Evolutionary conservation across 257 asterid species (phyloP).

Genomic region (Solanum appendiculatum): DNA sequence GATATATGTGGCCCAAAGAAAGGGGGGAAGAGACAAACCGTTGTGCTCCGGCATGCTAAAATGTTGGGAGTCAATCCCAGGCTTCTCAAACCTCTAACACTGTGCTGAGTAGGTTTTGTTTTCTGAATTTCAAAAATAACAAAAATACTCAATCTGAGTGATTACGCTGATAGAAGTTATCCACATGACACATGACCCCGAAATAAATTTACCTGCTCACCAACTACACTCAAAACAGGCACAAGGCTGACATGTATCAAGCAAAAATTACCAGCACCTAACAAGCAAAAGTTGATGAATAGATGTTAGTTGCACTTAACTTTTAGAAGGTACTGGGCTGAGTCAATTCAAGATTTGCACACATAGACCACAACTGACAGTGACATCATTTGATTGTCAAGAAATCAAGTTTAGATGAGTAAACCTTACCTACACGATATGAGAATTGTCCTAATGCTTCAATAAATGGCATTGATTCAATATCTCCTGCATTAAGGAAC

Average conservation of each 20-base stretch:
- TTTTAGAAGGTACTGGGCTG: background rate
- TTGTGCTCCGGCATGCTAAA: constrained; percentile 91
- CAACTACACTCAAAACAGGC: constrained; percentile 61
- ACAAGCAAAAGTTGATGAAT: background rate
- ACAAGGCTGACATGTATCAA: constrained; percentile 79
- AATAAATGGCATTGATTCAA: constrained; percentile 90
- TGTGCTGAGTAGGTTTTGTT: constrained; percentile 98
- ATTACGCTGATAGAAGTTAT: background rate
- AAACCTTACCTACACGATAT: constrained; percentile 70
- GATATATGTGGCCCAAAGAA: background rate
- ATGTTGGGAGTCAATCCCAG: constrained; percentile 77
- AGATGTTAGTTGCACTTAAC: background rate
- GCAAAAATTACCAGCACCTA: constrained; percentile 74
- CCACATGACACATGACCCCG: background rate
- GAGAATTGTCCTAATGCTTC: constrained; percentile 96
- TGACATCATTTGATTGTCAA: background rate
- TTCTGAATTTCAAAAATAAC: constrained; percentile 41
- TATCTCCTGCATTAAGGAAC: constrained; percentile 55
- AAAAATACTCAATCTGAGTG: background rate
- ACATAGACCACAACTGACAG: background rate
- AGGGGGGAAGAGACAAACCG: constrained; percentile 20
- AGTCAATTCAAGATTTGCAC: background rate
- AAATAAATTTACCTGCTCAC: constrained; percentile 57
- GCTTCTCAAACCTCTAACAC: constrained; percentile 87
- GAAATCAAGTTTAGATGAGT: background rate